phyloP scores from a whole-genome alignment of 495 filamentous ascomycete species.

The Penicillium psychrofluorescens region DNA sequence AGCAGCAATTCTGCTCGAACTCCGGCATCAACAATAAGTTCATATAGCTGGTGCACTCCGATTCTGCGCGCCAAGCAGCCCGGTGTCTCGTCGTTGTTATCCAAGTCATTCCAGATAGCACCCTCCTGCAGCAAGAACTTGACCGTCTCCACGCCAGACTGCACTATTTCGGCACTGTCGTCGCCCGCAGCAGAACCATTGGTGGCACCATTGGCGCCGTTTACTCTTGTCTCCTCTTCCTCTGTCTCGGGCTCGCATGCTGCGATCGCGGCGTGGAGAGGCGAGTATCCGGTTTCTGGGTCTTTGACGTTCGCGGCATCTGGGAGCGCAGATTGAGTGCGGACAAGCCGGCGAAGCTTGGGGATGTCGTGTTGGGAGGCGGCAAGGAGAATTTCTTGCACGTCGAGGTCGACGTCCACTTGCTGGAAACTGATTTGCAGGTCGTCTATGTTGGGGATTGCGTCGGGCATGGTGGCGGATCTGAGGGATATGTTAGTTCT shows the following conservation, averaged over 20 bases:
- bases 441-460: slow-evolving; percentile 20
- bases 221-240: slow-evolving; percentile 22
- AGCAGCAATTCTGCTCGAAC: slow-evolving; percentile 85
- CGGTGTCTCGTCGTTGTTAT: slow-evolving; percentile 78
- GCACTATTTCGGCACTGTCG: slow-evolving; percentile 31
- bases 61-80: slow-evolving; percentile 77
- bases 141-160: slow-evolving; percentile 57
- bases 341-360: slow-evolving; percentile 66
- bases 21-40: slow-evolving; percentile 82
- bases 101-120: slow-evolving; percentile 96
- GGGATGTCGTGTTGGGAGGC: slow-evolving; percentile 75
- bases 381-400: slow-evolving; percentile 63
- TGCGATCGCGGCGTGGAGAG: slow-evolving; percentile 85
- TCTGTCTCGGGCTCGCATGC: slow-evolving; percentile 57
- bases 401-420: slow-evolving; percentile 35
- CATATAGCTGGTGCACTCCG: slow-evolving; percentile 66
- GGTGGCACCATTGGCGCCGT: slow-evolving; percentile 12
- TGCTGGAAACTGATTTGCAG: slow-evolving; percentile 17
- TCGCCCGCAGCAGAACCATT: slow-evolving; percentile 1
- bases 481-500: neutral
- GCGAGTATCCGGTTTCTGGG: slow-evolving; percentile 74
- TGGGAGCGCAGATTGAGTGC: slow-evolving; percentile 38
- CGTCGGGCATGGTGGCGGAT: slow-evolving; percentile 2
- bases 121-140: slow-evolving; percentile 75
- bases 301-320: slow-evolving; percentile 72